Percentiles rank a stretch among this genome's conserved stretches.
phyloP scores from a whole-genome alignment of 768 basidiomycete species.

The Lactifluus rugatus region DNA sequence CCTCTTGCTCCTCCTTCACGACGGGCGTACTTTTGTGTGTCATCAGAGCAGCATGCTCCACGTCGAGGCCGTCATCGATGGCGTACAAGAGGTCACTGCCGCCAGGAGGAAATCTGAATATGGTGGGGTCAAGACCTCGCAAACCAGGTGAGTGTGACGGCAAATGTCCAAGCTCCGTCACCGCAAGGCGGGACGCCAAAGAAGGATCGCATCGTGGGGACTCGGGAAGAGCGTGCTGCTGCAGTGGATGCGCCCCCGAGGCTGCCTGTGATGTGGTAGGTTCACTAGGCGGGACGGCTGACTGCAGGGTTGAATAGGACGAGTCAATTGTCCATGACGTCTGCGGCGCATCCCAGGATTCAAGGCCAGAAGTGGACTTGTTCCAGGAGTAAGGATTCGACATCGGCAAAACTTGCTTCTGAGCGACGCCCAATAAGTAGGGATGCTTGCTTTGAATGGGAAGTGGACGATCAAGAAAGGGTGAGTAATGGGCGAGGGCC shows the following conservation, averaged over 20 bases:
- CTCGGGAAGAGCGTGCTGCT: constrained; percentile 14
- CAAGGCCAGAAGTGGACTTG: constrained; percentile 12
- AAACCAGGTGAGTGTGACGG: constrained; percentile 12
- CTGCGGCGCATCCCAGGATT: constrained; percentile 11
- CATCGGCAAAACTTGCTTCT: constrained; percentile 9
- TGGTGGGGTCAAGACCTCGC: constrained; percentile 8
- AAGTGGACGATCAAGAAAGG: constrained; percentile 15
- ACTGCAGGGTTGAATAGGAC: constrained; percentile 18
- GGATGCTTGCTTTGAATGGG: constrained; percentile 18
- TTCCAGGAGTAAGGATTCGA: constrained; percentile 17
- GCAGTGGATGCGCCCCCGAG: constrained; percentile 7
- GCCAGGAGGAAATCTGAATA: constrained; percentile 12
- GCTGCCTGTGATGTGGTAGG: constrained; percentile 4
- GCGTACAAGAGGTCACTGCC: constrained; percentile 10
- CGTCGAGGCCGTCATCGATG: constrained; percentile 14
- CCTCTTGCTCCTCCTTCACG: constrained; percentile 19
- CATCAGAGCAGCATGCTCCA: constrained; percentile 5
- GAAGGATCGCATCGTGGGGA: constrained; percentile 15
- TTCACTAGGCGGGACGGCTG: constrained; percentile 10
- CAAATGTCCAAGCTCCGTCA: constrained; percentile 8
- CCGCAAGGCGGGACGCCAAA: constrained; percentile 9
- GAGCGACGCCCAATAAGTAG: constrained; percentile 11
- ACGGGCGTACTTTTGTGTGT: constrained; percentile 3
- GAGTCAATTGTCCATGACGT: constrained; percentile 19
- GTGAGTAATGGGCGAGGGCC: constrained; percentile 19